Conservation (phyloP, 208 protist species). For the Crithidia brevicula region DNA sequence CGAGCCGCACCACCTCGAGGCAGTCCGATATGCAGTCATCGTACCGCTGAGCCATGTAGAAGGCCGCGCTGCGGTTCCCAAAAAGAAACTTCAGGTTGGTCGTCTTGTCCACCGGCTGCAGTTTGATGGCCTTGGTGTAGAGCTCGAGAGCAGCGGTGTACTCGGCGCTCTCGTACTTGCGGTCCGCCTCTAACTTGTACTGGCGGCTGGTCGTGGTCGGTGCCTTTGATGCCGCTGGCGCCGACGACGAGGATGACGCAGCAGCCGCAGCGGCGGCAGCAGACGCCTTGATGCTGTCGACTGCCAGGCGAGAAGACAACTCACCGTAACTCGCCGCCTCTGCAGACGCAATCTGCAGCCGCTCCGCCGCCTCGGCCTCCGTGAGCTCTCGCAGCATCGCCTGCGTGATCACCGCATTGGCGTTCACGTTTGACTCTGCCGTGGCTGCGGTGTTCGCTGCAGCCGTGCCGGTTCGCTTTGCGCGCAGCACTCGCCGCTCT, state of each 20-base stretch:
- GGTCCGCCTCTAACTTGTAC: slow-evolving; percentile 83
- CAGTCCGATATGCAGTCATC: slow-evolving; percentile 85
- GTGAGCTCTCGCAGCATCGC: slow-evolving; percentile 26
- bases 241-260: not conserved
- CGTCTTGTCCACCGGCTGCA: slow-evolving; percentile 62
- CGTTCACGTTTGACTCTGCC: no score
- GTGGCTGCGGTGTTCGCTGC: not conserved
- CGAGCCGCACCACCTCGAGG: slow-evolving; percentile 68
- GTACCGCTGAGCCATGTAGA: slow-evolving; percentile 89
- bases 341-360: slow-evolving; percentile 22
- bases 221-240: not conserved
- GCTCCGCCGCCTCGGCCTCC: slow-evolving; percentile 47
- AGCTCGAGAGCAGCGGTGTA: slow-evolving; percentile 85
- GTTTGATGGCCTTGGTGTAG: slow-evolving; percentile 83
- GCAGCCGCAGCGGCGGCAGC: not conserved
- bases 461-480: slow-evolving; percentile 13
- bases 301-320: slow-evolving; percentile 3
- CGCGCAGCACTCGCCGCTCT: slow-evolving; percentile 25
- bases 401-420: not conserved
- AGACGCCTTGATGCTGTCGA: not conserved
- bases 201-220: slow-evolving; percentile 49
- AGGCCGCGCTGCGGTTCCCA: slow-evolving; percentile 89
- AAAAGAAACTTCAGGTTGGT: slow-evolving; percentile 71
- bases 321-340: not conserved
- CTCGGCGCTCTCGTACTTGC: slow-evolving; percentile 82